These are phyloP conservation scores for Sporobolomyces pararoseus DNA, from an alignment of 768 basidiomycete species.

Conservation along the genomic window DNA sequence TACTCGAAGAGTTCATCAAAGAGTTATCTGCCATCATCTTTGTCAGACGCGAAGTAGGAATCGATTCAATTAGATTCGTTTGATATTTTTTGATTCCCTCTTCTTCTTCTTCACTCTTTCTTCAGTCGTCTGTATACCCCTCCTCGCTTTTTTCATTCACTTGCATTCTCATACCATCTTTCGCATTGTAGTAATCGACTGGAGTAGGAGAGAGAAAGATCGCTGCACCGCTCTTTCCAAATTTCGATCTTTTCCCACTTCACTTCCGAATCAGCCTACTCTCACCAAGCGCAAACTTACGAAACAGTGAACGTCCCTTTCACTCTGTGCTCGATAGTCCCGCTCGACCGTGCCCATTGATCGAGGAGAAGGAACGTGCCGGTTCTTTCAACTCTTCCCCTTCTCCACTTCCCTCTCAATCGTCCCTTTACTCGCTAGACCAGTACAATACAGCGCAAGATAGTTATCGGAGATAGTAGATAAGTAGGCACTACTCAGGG, in stretches of 20 bases:
- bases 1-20: constrained; percentile 91
- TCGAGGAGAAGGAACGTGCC: neutral
- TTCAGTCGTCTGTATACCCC: neutral
- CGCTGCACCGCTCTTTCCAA: neutral
- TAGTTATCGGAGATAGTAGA: no score
- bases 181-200: neutral
- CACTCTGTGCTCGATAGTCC: constrained; percentile 7
- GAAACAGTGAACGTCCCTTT: no score
- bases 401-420: no score
- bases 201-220: neutral
- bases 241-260: no score
- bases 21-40: constrained; percentile 81
- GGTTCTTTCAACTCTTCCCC: neutral
- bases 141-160: neutral
- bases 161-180: neutral
- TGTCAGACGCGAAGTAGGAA: constrained; percentile 74
- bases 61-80: constrained; percentile 55
- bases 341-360: neutral
- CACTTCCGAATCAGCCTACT: neutral
- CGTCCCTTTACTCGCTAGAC: no score
- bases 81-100: neutral
- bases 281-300: neutral
- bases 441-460: no score
- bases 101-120: neutral
- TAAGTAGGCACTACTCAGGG: no score